These are phyloP conservation scores for Neofusicoccum umdonicola DNA, from an alignment of 2,329 filamentous ascomycete species.

Conservation along the genomic window DNA sequence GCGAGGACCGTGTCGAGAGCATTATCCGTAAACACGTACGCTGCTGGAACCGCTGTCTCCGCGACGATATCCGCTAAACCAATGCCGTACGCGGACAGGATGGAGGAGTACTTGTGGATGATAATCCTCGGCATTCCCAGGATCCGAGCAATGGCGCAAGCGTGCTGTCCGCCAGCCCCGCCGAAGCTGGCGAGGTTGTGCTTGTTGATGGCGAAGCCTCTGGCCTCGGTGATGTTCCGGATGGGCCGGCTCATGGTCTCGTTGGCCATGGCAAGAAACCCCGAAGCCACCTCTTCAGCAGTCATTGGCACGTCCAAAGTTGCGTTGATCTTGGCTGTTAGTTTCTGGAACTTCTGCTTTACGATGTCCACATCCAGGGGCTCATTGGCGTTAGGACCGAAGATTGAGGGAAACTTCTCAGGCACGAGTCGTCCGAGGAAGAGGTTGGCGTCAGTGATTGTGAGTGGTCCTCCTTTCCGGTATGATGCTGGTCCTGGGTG, in stretches of 20 bases:
- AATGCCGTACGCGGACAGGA: slow-evolving; percentile 50
- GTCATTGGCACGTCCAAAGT: slow-evolving; percentile 32
- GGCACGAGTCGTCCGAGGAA: slow-evolving; percentile 32
- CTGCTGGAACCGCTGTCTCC: slow-evolving; percentile 50
- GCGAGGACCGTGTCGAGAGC: slow-evolving; percentile 44
- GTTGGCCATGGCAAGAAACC: slow-evolving; percentile 29
- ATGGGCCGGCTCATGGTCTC: slow-evolving; percentile 32
- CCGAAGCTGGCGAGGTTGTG: slow-evolving; percentile 31
- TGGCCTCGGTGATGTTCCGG: slow-evolving; percentile 28
- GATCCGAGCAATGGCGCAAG: slow-evolving; percentile 43
- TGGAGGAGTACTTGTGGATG: slow-evolving; percentile 47
- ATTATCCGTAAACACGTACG: slow-evolving; percentile 66
- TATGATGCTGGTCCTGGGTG: slow-evolving; percentile 36
- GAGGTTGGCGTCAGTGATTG: slow-evolving; percentile 36
- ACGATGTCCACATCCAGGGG: slow-evolving; percentile 44
- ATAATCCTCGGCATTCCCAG: slow-evolving; percentile 45
- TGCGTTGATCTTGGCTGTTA: slow-evolving; percentile 45
- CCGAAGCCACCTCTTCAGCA: slow-evolving; percentile 27
- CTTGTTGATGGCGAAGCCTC: slow-evolving; percentile 23
- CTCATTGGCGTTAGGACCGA: slow-evolving; percentile 31
- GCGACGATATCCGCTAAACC: slow-evolving; percentile 19
- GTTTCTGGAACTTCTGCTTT: slow-evolving; percentile 40
- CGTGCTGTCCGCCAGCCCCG: slow-evolving; percentile 41
- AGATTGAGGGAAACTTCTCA: slow-evolving; percentile 33
- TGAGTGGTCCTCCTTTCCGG: slow-evolving; percentile 35